These are phyloP conservation scores for Eimeria acervulina DNA, from an alignment of 169 alveolate genomes.

Conservation along the genomic window DNA sequence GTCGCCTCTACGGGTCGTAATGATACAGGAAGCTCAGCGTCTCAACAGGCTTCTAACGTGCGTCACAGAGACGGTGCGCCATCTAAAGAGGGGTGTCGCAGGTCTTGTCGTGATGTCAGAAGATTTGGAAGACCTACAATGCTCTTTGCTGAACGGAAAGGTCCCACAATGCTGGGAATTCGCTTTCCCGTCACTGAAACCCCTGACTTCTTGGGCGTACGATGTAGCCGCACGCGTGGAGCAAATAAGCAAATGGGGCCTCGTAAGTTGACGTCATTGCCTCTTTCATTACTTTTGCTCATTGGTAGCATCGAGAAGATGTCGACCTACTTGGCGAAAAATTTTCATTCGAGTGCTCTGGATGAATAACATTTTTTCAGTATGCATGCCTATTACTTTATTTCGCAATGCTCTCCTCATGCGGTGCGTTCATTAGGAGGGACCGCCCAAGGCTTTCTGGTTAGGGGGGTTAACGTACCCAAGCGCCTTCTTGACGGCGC, in stretches of 20 bases:
- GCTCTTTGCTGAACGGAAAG: conserved; percentile 90
- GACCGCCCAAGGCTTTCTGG: conserved; percentile 95
- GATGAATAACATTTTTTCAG: neutral
- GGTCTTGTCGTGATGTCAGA: conserved; percentile 96
- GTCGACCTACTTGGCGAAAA: neutral
- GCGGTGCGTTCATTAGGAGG: conserved; percentile 79
- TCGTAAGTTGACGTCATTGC: conserved; percentile 10
- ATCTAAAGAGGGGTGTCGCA: conserved; percentile 92
- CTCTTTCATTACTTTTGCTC: neutral
- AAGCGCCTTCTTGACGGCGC: conserved; percentile 96
- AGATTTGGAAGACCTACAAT: conserved; percentile 94
- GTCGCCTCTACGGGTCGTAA: conserved; percentile 94
- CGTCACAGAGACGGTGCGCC: conserved; percentile 89
- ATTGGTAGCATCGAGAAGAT: neutral
- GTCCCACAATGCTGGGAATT: conserved; percentile 95
- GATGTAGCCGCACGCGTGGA: conserved; percentile 93
- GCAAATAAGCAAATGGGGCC: conserved; percentile 94
- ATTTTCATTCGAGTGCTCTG: neutral
- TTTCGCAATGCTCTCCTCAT: neutral
- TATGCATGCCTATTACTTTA: neutral
- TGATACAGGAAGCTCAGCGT: conserved; percentile 95
- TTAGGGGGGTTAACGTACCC: conserved; percentile 96
- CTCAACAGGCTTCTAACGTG: conserved; percentile 91
- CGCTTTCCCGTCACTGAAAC: conserved; percentile 94
- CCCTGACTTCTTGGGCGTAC: conserved; percentile 95